phyloP scores from a whole-genome alignment of 148 eudicot species.

The Persicaria tinctoria region DNA sequence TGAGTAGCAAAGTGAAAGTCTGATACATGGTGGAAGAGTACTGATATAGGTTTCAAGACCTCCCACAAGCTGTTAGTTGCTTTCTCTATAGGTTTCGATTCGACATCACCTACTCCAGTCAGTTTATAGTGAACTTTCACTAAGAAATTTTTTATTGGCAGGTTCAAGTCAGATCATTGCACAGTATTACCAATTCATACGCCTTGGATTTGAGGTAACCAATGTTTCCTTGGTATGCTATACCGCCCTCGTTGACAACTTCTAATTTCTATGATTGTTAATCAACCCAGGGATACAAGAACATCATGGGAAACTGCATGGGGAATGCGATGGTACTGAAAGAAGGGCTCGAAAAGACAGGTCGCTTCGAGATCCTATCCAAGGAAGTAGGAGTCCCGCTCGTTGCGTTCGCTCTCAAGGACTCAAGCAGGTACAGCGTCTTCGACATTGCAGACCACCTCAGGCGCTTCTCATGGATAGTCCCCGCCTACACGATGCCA shows the following conservation, averaged over 20 bases:
- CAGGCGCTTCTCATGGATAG: conserved; percentile 32
- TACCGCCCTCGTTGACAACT: background rate
- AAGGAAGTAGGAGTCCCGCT: conserved; percentile 36
- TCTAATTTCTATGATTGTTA: background rate
- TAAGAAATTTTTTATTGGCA: conserved; percentile 16
- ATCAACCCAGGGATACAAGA: conserved; percentile 30
- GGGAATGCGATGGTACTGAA: conserved; percentile 21
- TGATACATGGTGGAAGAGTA: too few relatives aligned
- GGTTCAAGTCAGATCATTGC: conserved; percentile 47
- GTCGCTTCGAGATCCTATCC: conserved; percentile 25
- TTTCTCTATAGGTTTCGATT: too few relatives aligned
- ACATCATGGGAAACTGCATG: conserved; percentile 36
- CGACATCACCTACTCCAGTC: too few relatives aligned
- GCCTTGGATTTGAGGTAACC: conserved; percentile 36
- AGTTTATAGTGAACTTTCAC: background rate
- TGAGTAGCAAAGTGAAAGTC: too few relatives aligned
- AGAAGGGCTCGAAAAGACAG: conserved; percentile 26
- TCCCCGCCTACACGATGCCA: conserved; percentile 44
- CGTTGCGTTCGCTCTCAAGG: conserved; percentile 29
- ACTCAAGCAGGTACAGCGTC: conserved; percentile 27
- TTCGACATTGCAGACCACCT: conserved; percentile 27
- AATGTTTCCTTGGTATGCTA: background rate
- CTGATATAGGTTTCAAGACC: too few relatives aligned
- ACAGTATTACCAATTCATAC: conserved; percentile 40
- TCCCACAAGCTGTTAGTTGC: too few relatives aligned